phyloP scores from a whole-genome alignment of 2,329 filamentous ascomycete species.

The Microsporum canis region DNA sequence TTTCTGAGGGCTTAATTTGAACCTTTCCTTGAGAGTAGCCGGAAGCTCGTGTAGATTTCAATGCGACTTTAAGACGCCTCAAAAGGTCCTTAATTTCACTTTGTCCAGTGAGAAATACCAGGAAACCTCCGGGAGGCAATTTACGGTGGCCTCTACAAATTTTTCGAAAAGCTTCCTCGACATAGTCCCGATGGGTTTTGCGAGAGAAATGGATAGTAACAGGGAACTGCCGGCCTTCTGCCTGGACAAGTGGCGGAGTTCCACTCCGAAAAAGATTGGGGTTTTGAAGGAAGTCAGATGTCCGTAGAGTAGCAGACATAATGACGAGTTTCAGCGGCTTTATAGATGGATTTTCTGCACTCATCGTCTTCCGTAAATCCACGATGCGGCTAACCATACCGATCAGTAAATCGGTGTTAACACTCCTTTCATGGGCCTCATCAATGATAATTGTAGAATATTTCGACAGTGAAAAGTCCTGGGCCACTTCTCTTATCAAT shows the following conservation, averaged over 20 bases:
- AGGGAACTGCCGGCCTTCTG: constrained; percentile 82
- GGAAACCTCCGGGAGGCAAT: constrained; percentile 76
- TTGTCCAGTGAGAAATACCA: constrained; percentile 90
- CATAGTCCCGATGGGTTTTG: constrained; percentile 72
- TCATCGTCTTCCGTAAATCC: constrained; percentile 65
- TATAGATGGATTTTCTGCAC: constrained; percentile 56
- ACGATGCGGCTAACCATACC: constrained; percentile 93
- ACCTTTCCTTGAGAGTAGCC: constrained; percentile 53
- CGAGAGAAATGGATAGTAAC: constrained; percentile 84
- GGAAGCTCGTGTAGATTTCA: constrained; percentile 41
- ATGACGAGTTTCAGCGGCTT: constrained; percentile 86
- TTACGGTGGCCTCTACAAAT: constrained; percentile 79
- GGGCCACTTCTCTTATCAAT: constrained; percentile 75
- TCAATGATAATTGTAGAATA: constrained; percentile 94
- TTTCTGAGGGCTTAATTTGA: constrained; percentile 63
- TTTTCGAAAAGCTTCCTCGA: constrained; percentile 81
- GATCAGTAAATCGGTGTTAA: constrained; percentile 97
- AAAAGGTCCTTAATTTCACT: constrained; percentile 80
- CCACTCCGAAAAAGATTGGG: constrained; percentile 59
- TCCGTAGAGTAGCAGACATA: constrained; percentile 91
- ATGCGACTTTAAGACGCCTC: constrained; percentile 63
- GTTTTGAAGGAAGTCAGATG: constrained; percentile 85
- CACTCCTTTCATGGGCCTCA: constrained; percentile 91
- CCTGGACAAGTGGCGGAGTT: constrained; percentile 72
- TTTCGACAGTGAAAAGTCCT: constrained; percentile 76